A percentile compares a stretch with the other conserved stretches of the same genome.
These are phyloP conservation scores for Pezizomycotina sp. DNA, from an alignment of 2,329 filamentous ascomycete species.

Conservation along the genomic window DNA sequence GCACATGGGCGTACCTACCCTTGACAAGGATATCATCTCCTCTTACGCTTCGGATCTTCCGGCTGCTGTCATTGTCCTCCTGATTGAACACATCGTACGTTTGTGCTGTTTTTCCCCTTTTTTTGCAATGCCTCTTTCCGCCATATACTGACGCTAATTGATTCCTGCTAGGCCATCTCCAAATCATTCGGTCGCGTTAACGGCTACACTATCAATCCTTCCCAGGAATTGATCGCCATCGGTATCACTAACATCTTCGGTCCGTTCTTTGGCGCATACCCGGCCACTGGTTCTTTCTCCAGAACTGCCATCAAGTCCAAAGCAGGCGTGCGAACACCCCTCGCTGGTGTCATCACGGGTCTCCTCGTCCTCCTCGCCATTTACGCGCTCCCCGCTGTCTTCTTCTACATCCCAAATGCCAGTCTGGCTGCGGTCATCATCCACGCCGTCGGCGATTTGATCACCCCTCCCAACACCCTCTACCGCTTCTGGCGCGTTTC, in stretches of 20 bases:
- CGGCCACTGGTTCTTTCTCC: conserved; percentile 87
- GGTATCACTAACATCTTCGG: conserved; percentile 79
- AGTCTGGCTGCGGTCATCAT: conserved; percentile 79
- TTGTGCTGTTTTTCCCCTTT: too few relatives aligned
- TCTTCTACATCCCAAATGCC: conserved; percentile 81
- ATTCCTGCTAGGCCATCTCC: conserved; percentile 44
- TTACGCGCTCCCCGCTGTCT: conserved; percentile 72
- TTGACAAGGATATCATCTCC: conserved; percentile 50
- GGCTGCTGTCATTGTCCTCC: conserved; percentile 74
- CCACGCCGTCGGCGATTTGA: conserved; percentile 81
- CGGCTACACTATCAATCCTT: conserved; percentile 90
- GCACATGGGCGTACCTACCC: conserved; percentile 53
- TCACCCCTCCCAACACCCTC: conserved; percentile 76
- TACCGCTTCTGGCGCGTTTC: conserved; percentile 94
- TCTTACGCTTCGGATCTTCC: conserved; percentile 59
- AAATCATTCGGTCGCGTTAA: conserved; percentile 94
- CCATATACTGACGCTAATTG: background rate
- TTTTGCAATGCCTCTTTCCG: too few relatives aligned
- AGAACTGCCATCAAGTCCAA: conserved; percentile 95
- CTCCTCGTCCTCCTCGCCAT: conserved; percentile 74
- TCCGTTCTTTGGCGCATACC: conserved; percentile 81
- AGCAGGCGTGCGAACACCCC: conserved; percentile 79
- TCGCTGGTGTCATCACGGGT: conserved; percentile 78
- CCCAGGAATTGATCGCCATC: conserved; percentile 89
- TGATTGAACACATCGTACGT: conserved; percentile 75